Conservation (phyloP, 768 basidiomycete genomes). For the Pulveroboletus ravenelii region DNA sequence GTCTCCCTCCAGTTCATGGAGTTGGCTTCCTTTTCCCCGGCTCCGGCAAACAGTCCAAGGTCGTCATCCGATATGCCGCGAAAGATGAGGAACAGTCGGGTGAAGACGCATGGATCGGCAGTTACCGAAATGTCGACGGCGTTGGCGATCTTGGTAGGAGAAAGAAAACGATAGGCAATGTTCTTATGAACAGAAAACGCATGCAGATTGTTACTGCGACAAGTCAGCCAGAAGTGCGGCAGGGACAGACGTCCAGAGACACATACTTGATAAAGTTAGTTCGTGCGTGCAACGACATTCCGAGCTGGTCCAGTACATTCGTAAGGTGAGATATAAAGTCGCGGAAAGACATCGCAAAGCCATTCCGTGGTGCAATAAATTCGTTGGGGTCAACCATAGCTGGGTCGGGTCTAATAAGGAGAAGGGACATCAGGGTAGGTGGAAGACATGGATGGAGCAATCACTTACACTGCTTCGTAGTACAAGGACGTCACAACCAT, state of each 20-base stretch:
- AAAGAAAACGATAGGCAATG: constrained; percentile 86
- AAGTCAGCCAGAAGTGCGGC: background rate
- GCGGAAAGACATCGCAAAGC: constrained; percentile 77
- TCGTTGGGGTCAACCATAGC: constrained; percentile 72
- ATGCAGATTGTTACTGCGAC: constrained; percentile 65
- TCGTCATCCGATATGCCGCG: constrained; percentile 81
- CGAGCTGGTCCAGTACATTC: constrained; percentile 79
- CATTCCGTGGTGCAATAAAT: constrained; percentile 76
- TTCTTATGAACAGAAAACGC: constrained; percentile 75
- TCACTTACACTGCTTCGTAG: constrained; percentile 77
- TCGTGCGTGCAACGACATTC: constrained; percentile 77
- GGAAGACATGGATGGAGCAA: background rate
- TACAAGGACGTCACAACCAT: constrained; percentile 77
- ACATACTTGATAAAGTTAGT: constrained; percentile 77
- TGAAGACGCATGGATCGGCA: constrained; percentile 74
- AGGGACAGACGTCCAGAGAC: background rate
- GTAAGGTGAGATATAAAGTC: constrained; percentile 79
- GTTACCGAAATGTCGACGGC: constrained; percentile 89
- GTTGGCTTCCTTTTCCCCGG: constrained; percentile 86
- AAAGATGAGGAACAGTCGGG: constrained; percentile 82
- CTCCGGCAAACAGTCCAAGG: constrained; percentile 63
- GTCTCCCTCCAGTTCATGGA: constrained; percentile 75
- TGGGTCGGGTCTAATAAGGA: constrained; percentile 62
- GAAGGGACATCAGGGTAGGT: background rate
- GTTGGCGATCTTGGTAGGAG: constrained; percentile 71